These are phyloP conservation scores for Aplosporella prunicola DNA, from an alignment of 2,329 filamentous ascomycete species.

Conservation along the genomic window DNA sequence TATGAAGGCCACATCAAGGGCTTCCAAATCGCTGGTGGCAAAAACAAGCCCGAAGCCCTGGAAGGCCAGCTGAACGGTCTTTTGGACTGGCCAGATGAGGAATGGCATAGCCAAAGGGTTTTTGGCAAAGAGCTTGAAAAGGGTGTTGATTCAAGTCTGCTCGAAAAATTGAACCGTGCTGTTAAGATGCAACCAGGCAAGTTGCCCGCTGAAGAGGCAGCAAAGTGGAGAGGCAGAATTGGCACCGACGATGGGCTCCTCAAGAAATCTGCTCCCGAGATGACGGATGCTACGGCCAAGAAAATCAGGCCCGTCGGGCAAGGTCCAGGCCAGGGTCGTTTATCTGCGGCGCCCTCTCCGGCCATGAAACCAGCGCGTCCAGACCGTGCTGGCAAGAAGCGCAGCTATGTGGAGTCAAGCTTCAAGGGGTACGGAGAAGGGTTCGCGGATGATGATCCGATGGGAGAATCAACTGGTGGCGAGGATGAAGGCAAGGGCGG, in stretches of 20 bases:
- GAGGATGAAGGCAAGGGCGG: conserved; percentile 46
- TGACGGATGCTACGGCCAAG: conserved; percentile 16
- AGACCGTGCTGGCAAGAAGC: conserved; percentile 60
- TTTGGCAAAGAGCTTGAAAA: conserved; percentile 32
- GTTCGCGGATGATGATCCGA: conserved; percentile 55
- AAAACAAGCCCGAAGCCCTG: conserved; percentile 35
- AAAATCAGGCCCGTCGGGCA: conserved; percentile 17
- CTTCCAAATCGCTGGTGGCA: conserved; percentile 38
- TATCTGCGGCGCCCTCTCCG: conserved; percentile 29
- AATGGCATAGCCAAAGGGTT: conserved; percentile 31
- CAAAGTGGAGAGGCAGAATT: conserved; percentile 35
- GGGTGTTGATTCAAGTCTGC: conserved; percentile 20
- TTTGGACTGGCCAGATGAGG: conserved; percentile 30
- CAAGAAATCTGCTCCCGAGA: conserved; percentile 16
- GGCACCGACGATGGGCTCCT: conserved; percentile 33
- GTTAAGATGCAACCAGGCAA: conserved; percentile 34
- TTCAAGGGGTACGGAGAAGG: conserved; percentile 68
- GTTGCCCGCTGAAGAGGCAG: conserved; percentile 32
- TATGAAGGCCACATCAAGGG: conserved; percentile 45
- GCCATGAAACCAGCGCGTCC: conserved; percentile 42
- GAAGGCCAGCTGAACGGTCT: conserved; percentile 25
- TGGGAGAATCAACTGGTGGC: conserved; percentile 60
- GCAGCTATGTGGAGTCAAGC: conserved; percentile 64
- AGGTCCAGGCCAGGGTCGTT: conserved; percentile 13
- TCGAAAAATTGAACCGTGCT: conserved; percentile 30